Evolutionary conservation across 106 monocot species (phyloP).

Genomic region (Phalaenopsis aphrodite): DNA sequence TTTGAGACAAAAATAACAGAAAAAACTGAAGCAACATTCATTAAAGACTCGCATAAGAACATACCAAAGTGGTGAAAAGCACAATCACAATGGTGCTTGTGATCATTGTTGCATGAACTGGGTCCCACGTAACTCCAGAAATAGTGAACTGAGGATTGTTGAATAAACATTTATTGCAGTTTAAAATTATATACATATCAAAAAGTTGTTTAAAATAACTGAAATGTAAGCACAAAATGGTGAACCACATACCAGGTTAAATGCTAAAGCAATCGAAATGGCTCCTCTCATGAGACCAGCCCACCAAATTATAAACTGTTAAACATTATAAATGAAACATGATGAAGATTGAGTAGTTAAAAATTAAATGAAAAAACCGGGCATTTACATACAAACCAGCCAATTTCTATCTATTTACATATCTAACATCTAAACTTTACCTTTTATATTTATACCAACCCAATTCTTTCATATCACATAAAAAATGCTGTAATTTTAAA

Average conservation of each 20-base stretch:
- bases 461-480: too few species aligned
- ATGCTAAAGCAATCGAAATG: conserved; percentile 81
- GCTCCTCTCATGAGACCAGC: conserved; percentile 94
- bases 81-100: conserved; percentile 79
- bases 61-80: conserved; percentile 82
- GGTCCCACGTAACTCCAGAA: conserved; percentile 67
- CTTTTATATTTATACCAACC: too few species aligned
- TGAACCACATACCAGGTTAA: conserved; percentile 42
- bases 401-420: too few species aligned
- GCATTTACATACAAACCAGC: too few species aligned
- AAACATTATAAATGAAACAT: background rate
- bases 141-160: conserved; percentile 45
- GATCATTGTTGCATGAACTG: conserved; percentile 79
- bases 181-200: too few species aligned
- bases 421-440: too few species aligned
- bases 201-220: background rate
- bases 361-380: background rate
- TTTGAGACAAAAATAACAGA: too few species aligned
- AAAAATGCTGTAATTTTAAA: too few species aligned
- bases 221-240: background rate
- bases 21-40: too few species aligned
- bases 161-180: background rate
- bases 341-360: background rate
- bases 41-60: too few species aligned
- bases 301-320: conserved; percentile 87